Evolutionary conservation across 202 grass and related monocot genomes (phyloP), one percentile per base, ranked within the genome.

Genomic region (Saccharum hybrid): DNA sequence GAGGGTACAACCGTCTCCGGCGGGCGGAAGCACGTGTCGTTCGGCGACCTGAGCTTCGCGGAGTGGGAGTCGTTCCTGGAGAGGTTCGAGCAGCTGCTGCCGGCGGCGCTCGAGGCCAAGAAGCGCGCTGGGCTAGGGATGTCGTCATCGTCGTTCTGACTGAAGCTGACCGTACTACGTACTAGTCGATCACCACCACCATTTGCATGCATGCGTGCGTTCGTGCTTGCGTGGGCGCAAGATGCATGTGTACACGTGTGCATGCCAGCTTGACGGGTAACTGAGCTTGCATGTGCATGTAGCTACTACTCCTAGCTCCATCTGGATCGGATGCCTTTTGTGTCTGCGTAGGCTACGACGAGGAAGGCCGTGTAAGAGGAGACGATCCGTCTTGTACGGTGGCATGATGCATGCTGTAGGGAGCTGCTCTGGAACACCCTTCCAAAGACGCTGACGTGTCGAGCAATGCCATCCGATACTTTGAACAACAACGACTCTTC

Each of bases 1-100:
- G 12, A 97, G 89, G 79, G 86, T 61, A 39, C 77, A 37, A 63
- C 80, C 81, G 87, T 83, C 73, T 90, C 84, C 49, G 67, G 68
- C 18, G 49, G 57, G 63, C 80, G 76, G 66, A 86, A 80, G 66
- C 81, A 65, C 30, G 67, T 90, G 43, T 90, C 92, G 4, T 96
- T 99, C 51, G 72, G 82, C 23, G 86, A 82, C 51, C 89, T 99
- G 66, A 92, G 68, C 66, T 76, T 82, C 54, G 89, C 86, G 36
- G 87, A 91, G 83, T 99, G 96, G 96, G 52, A 21, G 15, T 33
- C 67, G 63, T 99, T 99, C 91, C 61, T 99, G 72, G 88, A 89
- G 57, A 88, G 68, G 81, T 99, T 99, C 73, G 89, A 96, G 89
- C 63, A 84, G 78, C 83, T 90, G 63, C 87, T 99, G 82, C 86